Percentiles rank a stretch among this genome's conserved stretches.
phyloP scores from a whole-genome alignment of 2,329 filamentous ascomycete species.

The Aspergillus sp. region DNA sequence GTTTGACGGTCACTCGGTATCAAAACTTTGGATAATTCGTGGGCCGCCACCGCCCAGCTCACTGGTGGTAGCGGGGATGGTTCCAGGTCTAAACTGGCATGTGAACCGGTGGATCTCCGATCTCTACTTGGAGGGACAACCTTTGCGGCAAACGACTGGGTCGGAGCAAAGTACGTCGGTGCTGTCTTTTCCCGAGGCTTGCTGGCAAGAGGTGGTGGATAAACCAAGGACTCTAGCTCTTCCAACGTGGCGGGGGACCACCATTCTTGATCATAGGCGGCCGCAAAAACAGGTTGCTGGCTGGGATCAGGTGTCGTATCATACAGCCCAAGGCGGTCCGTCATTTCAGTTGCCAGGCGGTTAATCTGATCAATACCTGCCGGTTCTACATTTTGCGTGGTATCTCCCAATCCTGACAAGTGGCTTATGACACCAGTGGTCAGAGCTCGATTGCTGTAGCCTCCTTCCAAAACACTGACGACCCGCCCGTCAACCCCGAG shows the following conservation, averaged over 20 bases:
- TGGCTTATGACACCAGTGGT: conserved; percentile 88
- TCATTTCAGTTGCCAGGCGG: conserved; percentile 61
- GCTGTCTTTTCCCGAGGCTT: conserved; percentile 57
- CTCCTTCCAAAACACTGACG: conserved; percentile 91
- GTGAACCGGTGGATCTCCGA: conserved; percentile 31
- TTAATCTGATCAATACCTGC: conserved; percentile 24
- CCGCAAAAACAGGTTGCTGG: conserved; percentile 13
- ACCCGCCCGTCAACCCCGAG: conserved; percentile 78
- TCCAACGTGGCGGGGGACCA: conserved; percentile 68
- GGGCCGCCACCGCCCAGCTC: conserved; percentile 78
- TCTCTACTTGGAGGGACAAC: conserved; percentile 68
- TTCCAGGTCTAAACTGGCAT: conserved; percentile 46
- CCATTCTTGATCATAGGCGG: conserved; percentile 67
- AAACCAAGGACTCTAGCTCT: conserved; percentile 63
- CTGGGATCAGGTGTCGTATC: conserved; percentile 11
- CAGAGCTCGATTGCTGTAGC: conserved; percentile 90
- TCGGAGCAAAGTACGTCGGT: conserved; percentile 82
- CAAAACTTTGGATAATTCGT: conserved; percentile 78
- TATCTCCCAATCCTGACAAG: conserved; percentile 68
- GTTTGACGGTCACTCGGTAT: conserved; percentile 76
- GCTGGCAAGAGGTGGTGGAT: conserved; percentile 51
- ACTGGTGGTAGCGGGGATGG: conserved; percentile 74
- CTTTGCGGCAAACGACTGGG: conserved; percentile 82
- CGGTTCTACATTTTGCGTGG: conserved; percentile 38
- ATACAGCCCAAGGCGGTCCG: conserved; percentile 37